A percentile compares a stretch with the other conserved stretches of the same genome.
Conservation (phyloP, 495 filamentous ascomycete genomes). For the Penicillium daleae region DNA sequence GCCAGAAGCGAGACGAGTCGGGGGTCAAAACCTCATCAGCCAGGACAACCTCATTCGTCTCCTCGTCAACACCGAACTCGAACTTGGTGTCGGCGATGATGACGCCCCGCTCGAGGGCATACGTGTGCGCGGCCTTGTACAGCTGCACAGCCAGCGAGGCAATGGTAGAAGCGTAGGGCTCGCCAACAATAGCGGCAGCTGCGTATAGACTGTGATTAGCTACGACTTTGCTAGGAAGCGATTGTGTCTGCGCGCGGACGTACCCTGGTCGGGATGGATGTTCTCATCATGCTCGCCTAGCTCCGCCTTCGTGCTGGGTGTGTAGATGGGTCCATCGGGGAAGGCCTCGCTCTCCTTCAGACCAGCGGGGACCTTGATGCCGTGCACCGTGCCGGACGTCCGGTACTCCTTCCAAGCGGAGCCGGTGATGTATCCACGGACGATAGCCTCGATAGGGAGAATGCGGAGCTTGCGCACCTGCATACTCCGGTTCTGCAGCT, state of each 20-base stretch:
- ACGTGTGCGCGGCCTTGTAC: constrained; percentile 73
- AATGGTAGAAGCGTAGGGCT: constrained; percentile 73
- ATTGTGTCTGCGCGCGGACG: constrained; percentile 10
- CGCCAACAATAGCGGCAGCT: constrained; percentile 72
- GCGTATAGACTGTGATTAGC: constrained; percentile 19
- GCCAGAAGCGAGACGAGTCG: constrained; percentile 91
- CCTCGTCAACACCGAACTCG: constrained; percentile 77
- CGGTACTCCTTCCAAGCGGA: constrained; percentile 86
- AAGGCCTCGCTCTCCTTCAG: constrained; percentile 75
- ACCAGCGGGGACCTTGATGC: constrained; percentile 67
- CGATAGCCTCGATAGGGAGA: constrained; percentile 89
- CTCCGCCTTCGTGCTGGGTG: constrained; percentile 89
- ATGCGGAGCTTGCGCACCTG: constrained; percentile 76
- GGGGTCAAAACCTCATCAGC: constrained; percentile 92
- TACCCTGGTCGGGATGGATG: constrained; percentile 73
- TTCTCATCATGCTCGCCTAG: constrained; percentile 87
- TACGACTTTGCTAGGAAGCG: not conserved
- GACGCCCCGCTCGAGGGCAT: constrained; percentile 79
- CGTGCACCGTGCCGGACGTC: constrained; percentile 77
- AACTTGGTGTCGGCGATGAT: constrained; percentile 93
- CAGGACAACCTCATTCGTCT: constrained; percentile 75
- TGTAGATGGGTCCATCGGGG: constrained; percentile 75
- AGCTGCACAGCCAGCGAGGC: constrained; percentile 70
- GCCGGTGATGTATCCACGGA: constrained; percentile 93
- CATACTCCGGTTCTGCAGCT: constrained; percentile 76